Base-by-base conservation (phyloP, 805 yeast genomes). In the Alloascoidea africana region DNA sequence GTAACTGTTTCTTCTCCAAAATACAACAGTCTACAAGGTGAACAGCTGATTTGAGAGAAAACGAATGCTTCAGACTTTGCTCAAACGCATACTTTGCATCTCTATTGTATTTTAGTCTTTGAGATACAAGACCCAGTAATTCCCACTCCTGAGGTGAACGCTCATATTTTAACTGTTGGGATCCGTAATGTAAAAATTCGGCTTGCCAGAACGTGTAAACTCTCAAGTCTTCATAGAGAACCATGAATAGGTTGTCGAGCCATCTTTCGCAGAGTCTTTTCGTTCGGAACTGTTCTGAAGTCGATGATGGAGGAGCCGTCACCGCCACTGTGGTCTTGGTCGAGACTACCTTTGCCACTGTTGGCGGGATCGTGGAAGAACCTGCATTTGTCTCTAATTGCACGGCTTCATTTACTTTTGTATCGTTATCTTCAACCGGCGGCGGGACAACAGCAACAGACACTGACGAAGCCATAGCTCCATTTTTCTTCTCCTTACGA, bases 161-260 rank as follows among this genome's bases (percentile, higher is more conserved):
- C 47, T 72, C 74, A 54, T 79, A 81, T 33, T 73, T 75, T 54
- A 84, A 66, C 55, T 84, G 84, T 54, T 85, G 94, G 4, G 93
- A 84, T 55, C 81, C 86, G 59, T 81, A 80, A 56, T 89, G 95
- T 43, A 86, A 71, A 46, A 70, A 69, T 54, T 91, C 96, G 0
- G 95, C 85, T 54, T 86, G 87, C 91, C 95, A 89, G 67, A 84
- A 70, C 1, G 96, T 85, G 54, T 82, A 89, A 1, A 83, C 64
- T 18, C 69, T 55, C 39, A 67, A 55, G 46, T 78, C 86, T 42
- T 80, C 87, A 50, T 75, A 82, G 17, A 83, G 56, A 2, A 76
- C 65, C 56, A 78, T 59, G 51, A 83, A 79, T 37, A 83, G 58
- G 48, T 76, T 76, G 44, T 83, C 94, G 18, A 84, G 60, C 87